Percentiles rank a stretch among this genome's conserved stretches.
Evolutionary conservation across 2,329 filamentous ascomycete genomes (phyloP).

Genomic region (Trichoderma harzianum): DNA sequence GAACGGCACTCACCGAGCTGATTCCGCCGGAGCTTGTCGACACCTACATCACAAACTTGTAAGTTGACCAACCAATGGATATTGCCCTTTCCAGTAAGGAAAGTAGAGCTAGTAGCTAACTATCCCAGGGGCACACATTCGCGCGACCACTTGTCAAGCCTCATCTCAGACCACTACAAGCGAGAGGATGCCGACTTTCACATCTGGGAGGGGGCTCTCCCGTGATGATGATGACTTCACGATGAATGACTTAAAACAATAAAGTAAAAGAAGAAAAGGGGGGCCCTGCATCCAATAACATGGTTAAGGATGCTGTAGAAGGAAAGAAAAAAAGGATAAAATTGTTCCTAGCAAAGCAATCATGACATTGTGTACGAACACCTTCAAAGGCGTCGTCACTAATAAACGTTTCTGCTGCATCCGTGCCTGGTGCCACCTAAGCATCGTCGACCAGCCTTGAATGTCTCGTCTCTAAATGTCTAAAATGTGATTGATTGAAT

Average conservation of each 20-base stretch:
- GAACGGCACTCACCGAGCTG: constrained; percentile 78
- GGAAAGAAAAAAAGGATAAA: neutral
- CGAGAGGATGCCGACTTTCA: constrained; percentile 66
- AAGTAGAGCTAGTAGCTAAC: neutral
- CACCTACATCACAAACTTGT: constrained; percentile 78
- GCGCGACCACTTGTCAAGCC: constrained; percentile 67
- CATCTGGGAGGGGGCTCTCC: constrained; percentile 38
- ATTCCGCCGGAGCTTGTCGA: constrained; percentile 73
- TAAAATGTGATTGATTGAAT: neutral
- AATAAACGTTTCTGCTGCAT: neutral
- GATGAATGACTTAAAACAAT: neutral
- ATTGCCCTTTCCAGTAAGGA: neutral
- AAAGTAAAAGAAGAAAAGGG: neutral
- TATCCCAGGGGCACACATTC: constrained; percentile 59
- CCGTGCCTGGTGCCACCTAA: neutral
- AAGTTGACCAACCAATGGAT: constrained; percentile 28
- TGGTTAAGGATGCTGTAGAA: neutral
- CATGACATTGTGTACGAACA: neutral
- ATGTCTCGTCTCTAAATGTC: neutral
- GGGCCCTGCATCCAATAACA: neutral
- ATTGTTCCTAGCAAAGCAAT: neutral
- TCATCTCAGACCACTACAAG: constrained; percentile 74
- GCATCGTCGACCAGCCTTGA: neutral
- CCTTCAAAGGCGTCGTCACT: neutral
- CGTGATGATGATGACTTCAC: constrained; percentile 19